Evolutionary conservation across 2,329 filamentous ascomycete species (phyloP), one percentile per base, ranked within the genome.

Genomic region (Fusarium sp.): DNA sequence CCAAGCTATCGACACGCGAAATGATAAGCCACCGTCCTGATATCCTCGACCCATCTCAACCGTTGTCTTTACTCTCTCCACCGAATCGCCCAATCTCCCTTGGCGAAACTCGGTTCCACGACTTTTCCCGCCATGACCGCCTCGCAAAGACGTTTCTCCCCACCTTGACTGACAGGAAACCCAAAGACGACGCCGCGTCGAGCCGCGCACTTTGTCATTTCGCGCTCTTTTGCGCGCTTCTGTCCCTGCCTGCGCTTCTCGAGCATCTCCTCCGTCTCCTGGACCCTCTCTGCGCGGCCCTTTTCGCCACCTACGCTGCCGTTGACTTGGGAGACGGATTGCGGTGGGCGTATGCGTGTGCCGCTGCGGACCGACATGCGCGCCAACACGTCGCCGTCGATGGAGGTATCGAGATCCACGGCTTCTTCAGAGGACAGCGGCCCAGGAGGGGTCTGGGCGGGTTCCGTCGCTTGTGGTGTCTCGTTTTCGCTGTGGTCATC

Each of bases 131-230:
- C 76, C 83, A 87, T 86, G 3, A 87, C 74, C 8, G 84, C 84
- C 70, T 88, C 85, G 53, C 84, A 86, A 61, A 82, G 79, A 52
- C 78, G 77, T 15, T 53, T 58, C 27, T 47, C 53, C 1, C 50
- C 61, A n/a, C 39, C 35, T 1, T 57, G 57, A 2, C 54, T 63
- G 0, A 68, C 52, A 4, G 67, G 49, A 29, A 85, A 79, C 2
- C 84, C 83, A 73, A 86, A 86, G 0, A 83, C 83, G 53, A 83
- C 83, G 2, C 80, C 82, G 19, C 86, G 79, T 65, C 88, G 82
- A 2, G 88, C 88, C 0, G 86, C 86, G n/a, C 82, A 81, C 25
- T 83, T 79, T 42, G 89, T 80, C 75, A 87, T 78, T 70, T 90
- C 87, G 21, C 82, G 77, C 64, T 81, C 79, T 4, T 80, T 71